Evolutionary conservation across 179 eudicot genomes (phyloP).

Genomic region (Amaranthus tricolor): DNA sequence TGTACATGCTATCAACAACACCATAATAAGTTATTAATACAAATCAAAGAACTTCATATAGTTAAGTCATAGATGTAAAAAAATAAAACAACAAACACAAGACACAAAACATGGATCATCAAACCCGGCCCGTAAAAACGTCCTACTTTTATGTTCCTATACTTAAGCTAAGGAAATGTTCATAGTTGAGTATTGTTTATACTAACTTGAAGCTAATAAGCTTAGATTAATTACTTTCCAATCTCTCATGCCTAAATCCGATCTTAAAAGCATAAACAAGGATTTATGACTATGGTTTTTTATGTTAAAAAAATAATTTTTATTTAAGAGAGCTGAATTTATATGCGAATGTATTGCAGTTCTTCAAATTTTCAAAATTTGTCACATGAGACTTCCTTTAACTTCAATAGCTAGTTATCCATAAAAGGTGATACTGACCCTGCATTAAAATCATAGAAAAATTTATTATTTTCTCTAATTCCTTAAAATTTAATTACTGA

Average conservation of each 20-base stretch:
- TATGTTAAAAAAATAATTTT: background rate
- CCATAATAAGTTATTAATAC: background rate
- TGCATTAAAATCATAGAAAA: conserved; percentile 18
- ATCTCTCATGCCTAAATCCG: conserved; percentile 3
- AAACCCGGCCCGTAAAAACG: background rate
- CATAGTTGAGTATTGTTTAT: background rate
- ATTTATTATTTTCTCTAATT: background rate
- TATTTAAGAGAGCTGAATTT: background rate
- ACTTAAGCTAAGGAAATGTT: conserved; percentile 7
- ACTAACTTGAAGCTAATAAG: background rate
- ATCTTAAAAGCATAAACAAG: background rate
- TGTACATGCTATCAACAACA: conserved; percentile 16
- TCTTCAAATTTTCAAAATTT: background rate
- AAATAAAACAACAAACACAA: background rate
- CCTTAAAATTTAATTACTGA: background rate
- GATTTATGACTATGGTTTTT: background rate
- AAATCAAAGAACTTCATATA: background rate
- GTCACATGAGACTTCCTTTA: background rate
- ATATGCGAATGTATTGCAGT: background rate
- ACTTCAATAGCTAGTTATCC: conserved; percentile 3
- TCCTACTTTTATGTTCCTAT: background rate
- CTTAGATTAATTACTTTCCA: background rate
- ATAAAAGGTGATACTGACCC: conserved; percentile 33
- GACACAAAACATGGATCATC: background rate
- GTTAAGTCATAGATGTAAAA: background rate